Evolutionary conservation across 148 eudicot species (phyloP).

Genomic region (Rheum nobile): DNA sequence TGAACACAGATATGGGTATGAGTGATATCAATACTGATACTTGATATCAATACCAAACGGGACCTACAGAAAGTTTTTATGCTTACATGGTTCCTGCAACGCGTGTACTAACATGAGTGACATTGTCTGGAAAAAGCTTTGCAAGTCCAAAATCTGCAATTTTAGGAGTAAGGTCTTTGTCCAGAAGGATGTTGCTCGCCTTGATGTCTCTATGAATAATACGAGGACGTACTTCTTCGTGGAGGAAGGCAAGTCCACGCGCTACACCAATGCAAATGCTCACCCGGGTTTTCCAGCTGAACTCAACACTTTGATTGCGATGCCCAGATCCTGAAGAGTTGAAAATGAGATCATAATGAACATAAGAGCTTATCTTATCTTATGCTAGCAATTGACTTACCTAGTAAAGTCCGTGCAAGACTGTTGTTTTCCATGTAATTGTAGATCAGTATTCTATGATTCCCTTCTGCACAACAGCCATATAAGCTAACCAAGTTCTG

Average conservation of each 20-base stretch:
- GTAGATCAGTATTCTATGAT: constrained; percentile 41
- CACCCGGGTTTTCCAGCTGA: constrained; percentile 29
- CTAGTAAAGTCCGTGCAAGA: constrained; percentile 34
- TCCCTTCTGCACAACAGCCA: constrained; percentile 41
- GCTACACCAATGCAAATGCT: constrained; percentile 37
- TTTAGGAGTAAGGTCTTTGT: constrained; percentile 42
- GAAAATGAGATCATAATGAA: neutral
- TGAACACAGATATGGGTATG: too few relatives aligned
- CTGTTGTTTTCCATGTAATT: constrained; percentile 47
- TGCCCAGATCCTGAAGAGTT: constrained; percentile 19
- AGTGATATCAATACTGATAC: too few relatives aligned
- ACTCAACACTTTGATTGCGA: constrained; percentile 15
- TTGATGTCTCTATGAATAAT: constrained; percentile 49
- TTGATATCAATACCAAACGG: too few relatives aligned
- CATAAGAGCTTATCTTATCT: neutral
- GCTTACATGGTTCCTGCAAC: constrained; percentile 56
- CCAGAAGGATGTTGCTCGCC: constrained; percentile 49
- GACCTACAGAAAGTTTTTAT: neutral
- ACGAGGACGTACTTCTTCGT: constrained; percentile 33
- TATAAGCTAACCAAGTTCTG: constrained; percentile 39
- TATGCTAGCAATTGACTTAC: constrained; percentile 13
- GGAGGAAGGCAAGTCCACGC: constrained; percentile 41
- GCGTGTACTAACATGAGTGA: constrained; percentile 48
- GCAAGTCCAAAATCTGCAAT: constrained; percentile 54
- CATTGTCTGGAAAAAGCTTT: constrained; percentile 38